Percentiles rank a stretch among this genome's conserved stretches.
These are phyloP conservation scores for Arthrobotrys megalospora DNA, from an alignment of 2,329 filamentous ascomycete genomes.

Conservation along the genomic window DNA sequence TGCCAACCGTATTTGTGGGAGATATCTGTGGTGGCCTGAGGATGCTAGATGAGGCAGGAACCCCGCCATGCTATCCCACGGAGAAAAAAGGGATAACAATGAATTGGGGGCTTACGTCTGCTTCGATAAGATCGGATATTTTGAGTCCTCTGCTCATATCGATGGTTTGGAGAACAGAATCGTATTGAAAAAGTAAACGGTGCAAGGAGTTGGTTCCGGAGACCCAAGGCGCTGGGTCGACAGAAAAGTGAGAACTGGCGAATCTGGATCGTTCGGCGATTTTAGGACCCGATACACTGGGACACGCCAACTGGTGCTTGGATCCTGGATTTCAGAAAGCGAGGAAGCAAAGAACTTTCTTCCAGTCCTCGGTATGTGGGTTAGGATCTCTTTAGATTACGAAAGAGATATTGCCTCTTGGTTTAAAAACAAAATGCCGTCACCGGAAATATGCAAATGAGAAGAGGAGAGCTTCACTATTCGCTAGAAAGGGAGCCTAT, in stretches of 20 bases:
- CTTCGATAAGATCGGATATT: constrained; percentile 52
- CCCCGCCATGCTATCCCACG: constrained; percentile 11
- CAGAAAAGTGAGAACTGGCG: constrained; percentile 51
- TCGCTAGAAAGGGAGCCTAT: constrained; percentile 33
- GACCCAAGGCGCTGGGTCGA: constrained; percentile 54
- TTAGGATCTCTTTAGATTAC: constrained; percentile 1
- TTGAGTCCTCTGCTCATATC: constrained; percentile 55
- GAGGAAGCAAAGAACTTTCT: constrained; percentile 14
- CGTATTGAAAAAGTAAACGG: neutral
- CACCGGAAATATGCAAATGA: constrained; percentile 31
- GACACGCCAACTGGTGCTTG: constrained; percentile 50
- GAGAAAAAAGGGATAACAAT: constrained; percentile 2
- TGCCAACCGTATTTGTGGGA: constrained; percentile 2
- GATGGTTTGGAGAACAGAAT: constrained; percentile 9
- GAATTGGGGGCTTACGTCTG: constrained; percentile 43
- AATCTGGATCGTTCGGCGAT: constrained; percentile 61
- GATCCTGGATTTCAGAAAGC: constrained; percentile 40
- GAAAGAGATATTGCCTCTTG: constrained; percentile 16
- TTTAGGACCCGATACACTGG: constrained; percentile 60
- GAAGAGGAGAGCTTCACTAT: constrained; percentile 32
- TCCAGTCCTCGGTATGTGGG: neutral
- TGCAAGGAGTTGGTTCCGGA: constrained; percentile 35
- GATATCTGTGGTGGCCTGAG: constrained; percentile 20
- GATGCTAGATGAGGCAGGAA: constrained; percentile 7
- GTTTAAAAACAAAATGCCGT: constrained; percentile 7